Evolutionary conservation across 306 rosid species (phyloP).

Genomic region (Pyrus bretschneideri): DNA sequence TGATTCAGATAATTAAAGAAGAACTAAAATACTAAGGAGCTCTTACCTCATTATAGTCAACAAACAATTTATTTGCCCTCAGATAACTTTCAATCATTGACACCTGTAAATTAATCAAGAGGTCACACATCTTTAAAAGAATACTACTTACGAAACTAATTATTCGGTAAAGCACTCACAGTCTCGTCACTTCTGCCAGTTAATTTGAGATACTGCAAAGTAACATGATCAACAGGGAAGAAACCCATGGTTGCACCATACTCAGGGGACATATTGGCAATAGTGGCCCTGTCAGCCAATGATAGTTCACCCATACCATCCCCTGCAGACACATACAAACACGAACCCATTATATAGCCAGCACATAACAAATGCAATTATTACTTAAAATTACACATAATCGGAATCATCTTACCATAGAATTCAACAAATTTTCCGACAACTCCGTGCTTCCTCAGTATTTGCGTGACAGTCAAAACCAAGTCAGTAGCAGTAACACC

Average conservation of each 20-base stretch:
- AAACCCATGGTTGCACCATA: slow-evolving; percentile 99
- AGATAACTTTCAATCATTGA: slow-evolving; percentile 91
- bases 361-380: not conserved
- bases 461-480: slow-evolving; percentile 90
- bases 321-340: slow-evolving; percentile 48
- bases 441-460: slow-evolving; percentile 88
- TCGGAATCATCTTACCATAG: slow-evolving; percentile 48
- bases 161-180: slow-evolving; percentile 34
- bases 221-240: slow-evolving; percentile 93
- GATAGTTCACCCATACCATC: slow-evolving; percentile 88
- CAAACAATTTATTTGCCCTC: slow-evolving; percentile 84
- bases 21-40: not conserved
- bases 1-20: not conserved
- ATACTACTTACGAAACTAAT: not conserved
- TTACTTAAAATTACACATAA: not conserved
- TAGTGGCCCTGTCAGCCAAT: slow-evolving; percentile 95
- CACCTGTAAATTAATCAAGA: slow-evolving; percentile 47
- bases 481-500: slow-evolving; percentile 94
- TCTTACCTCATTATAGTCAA: slow-evolving; percentile 83
- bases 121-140: not conserved
- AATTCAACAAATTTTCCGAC: slow-evolving; percentile 96
- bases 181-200: slow-evolving; percentile 94
- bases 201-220: slow-evolving; percentile 87
- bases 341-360: not conserved
- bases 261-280: slow-evolving; percentile 98